Conservation (phyloP, 1,284 basidiomycete species). For the Prillingera fragicola region DNA sequence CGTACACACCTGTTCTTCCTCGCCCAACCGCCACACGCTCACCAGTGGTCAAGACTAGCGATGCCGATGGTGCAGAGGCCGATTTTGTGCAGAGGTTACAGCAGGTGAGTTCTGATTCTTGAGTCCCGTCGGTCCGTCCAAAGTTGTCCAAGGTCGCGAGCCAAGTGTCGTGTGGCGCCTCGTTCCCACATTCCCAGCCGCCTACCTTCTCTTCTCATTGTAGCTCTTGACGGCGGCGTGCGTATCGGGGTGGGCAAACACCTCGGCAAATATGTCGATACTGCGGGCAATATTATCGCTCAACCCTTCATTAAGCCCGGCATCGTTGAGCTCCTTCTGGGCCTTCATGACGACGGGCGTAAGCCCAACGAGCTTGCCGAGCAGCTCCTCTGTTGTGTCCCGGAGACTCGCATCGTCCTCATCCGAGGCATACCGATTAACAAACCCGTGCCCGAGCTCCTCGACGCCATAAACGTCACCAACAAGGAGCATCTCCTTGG, state of each 20-base stretch:
- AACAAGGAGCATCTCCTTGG: slow-evolving; percentile 16
- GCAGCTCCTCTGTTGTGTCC: slow-evolving; percentile 3
- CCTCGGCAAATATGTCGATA: slow-evolving; percentile 16
- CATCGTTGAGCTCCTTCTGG: slow-evolving; percentile 18
- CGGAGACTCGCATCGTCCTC: neutral
- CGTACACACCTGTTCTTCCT: too few species aligned
- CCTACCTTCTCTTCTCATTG: slow-evolving; percentile 8
- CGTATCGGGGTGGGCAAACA: slow-evolving; percentile 9
- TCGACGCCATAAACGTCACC: slow-evolving; percentile 14
- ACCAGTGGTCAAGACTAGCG: too few species aligned
- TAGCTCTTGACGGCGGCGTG: slow-evolving; percentile 15
- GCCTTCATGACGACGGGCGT: slow-evolving; percentile 15
- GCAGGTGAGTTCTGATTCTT: too few species aligned
- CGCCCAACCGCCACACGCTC: too few species aligned
- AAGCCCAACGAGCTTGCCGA: slow-evolving; percentile 12
- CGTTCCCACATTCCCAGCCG: too few species aligned
- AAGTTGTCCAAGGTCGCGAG: too few species aligned
- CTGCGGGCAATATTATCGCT: slow-evolving; percentile 5
- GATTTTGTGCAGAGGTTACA: too few species aligned
- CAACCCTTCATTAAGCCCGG: slow-evolving; percentile 11
- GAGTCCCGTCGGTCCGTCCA: too few species aligned
- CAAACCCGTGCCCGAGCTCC: slow-evolving; percentile 4
- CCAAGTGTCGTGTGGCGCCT: too few species aligned
- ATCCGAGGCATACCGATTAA: slow-evolving; percentile 9
- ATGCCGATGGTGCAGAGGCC: neutral